Evolutionary conservation across 768 basidiomycete species (phyloP), one percentile per base, ranked within the genome.

Genomic region (Trametes sanguinea): DNA sequence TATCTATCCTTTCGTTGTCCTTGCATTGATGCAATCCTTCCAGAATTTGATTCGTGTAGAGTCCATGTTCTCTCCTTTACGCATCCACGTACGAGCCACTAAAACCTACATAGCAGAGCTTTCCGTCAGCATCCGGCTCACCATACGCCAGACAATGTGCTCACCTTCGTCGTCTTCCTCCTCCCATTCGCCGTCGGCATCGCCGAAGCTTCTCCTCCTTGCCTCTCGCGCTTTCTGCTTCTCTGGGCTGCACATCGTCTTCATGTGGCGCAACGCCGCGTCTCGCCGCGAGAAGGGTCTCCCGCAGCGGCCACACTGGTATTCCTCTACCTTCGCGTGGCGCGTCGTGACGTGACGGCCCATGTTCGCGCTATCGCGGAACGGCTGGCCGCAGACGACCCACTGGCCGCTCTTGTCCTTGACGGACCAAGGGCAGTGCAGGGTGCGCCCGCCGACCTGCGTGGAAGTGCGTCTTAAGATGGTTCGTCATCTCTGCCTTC

Each of bases 351-450:
- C 58, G 33, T 64, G 63, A 33, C 63, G 46, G 22, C 63, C 63
- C 48, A 64, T 60, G 48, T 64, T 64, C 63, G 63, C 63, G 63
- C 57, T 60, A 58, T 64, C 63, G 48, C 47, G 50, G 63, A 64
- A 64, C 35, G 57, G 33, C 57, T 55, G 54, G n/a, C 53, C 58
- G 50, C 63, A 64, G 32, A 37, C 46, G 48, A 14, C 57, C 9
- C 29, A 14, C 52, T n/a, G 17, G 29, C 57, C 62, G 22, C 29
- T 29, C 35, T 39, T 44, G 48, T 50, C 8, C 40, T 50, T 53
- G 40, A 40, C 35, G 16, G 46, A 16, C 63, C 63, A 64, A 2
- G 63, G 63, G 37, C 63, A 64, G 9, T 10, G 9, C 6, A 64
- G 54, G 42, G 53, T 52, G 40, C 54, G 53, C 7, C 54, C 62